A percentile compares a stretch with the other conserved stretches of the same genome.
These are phyloP conservation scores for Xylaria sp. DNA, from an alignment of 2,329 filamentous ascomycete genomes.

Conservation along the genomic window DNA sequence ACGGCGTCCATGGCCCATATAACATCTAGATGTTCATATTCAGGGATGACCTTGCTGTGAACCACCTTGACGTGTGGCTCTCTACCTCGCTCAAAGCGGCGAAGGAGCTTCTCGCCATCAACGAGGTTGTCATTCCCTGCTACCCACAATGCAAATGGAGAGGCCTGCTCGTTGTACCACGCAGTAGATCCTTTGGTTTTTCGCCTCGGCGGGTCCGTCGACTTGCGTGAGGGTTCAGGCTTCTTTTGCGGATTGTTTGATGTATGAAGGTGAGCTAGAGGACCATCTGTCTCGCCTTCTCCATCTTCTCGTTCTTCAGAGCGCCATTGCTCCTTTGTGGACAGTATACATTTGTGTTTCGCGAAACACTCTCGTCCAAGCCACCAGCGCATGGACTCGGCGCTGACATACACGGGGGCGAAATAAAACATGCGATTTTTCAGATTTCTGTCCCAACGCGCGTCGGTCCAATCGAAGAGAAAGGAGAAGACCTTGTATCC, in stretches of 20 bases:
- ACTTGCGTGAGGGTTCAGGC: constrained; percentile 37
- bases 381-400: constrained; percentile 97
- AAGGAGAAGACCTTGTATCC: constrained; percentile 92
- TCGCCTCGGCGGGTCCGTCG: constrained; percentile 49
- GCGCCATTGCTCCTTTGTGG: constrained; percentile 75
- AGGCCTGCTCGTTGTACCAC: constrained; percentile 84
- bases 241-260: constrained; percentile 33
- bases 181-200: constrained; percentile 66
- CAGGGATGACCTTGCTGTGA: constrained; percentile 83
- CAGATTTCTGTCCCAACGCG: constrained; percentile 83
- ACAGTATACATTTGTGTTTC: constrained; percentile 84
- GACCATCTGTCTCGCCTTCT: constrained; percentile 63
- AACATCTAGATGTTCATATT: constrained; percentile 93
- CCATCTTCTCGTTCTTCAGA: constrained; percentile 72
- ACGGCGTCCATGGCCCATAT: constrained; percentile 93
- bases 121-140: constrained; percentile 86
- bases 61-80: constrained; percentile 86
- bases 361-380: constrained; percentile 85
- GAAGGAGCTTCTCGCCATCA: constrained; percentile 79
- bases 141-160: constrained; percentile 90
- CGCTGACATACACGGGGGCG: constrained; percentile 87
- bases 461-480: constrained; percentile 88
- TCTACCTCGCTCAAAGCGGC: constrained; percentile 77
- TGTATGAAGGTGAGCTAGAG: constrained; percentile 49
- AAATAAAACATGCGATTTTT: constrained; percentile 90